Conservation (phyloP, 2,329 filamentous ascomycete genomes). For the Botrytis galanthina region DNA sequence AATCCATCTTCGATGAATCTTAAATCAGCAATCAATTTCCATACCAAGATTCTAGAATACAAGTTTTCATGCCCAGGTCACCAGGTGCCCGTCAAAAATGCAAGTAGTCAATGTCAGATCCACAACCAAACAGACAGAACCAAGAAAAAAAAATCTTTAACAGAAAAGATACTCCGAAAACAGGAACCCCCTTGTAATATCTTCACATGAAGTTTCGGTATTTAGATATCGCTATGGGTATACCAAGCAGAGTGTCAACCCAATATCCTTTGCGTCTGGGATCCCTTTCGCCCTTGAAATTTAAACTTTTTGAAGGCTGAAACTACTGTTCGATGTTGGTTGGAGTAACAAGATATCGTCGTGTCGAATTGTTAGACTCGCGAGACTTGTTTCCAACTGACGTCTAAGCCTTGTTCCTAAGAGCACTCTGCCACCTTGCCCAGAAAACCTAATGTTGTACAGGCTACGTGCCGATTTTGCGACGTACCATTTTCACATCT, state of each 20-base stretch:
- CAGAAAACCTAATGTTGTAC: neutral
- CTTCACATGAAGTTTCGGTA: neutral
- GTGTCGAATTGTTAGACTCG: neutral
- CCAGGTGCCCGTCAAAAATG: constrained; percentile 4
- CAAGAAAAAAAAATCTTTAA: neutral
- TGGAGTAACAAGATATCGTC: neutral
- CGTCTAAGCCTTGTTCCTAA: neutral
- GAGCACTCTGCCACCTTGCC: neutral
- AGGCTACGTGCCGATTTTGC: neutral
- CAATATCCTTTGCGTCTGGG: neutral
- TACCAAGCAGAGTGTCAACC: neutral
- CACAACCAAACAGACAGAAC: neutral
- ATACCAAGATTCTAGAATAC: constrained; percentile 1
- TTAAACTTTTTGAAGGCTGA: neutral
- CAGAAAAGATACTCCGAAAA: neutral
- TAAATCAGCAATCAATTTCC: constrained; percentile 6
- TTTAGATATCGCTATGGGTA: neutral
- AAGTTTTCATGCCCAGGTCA: constrained; percentile 8
- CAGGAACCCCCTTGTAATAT: neutral
- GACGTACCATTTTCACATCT: neutral
- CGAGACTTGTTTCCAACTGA: neutral
- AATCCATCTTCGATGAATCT: neutral
- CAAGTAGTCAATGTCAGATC: neutral
- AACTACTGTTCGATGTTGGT: neutral
- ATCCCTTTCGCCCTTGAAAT: neutral